phyloP scores from a whole-genome alignment of 1,139 yeast genomes.

The Suhomyces atakaporum region DNA sequence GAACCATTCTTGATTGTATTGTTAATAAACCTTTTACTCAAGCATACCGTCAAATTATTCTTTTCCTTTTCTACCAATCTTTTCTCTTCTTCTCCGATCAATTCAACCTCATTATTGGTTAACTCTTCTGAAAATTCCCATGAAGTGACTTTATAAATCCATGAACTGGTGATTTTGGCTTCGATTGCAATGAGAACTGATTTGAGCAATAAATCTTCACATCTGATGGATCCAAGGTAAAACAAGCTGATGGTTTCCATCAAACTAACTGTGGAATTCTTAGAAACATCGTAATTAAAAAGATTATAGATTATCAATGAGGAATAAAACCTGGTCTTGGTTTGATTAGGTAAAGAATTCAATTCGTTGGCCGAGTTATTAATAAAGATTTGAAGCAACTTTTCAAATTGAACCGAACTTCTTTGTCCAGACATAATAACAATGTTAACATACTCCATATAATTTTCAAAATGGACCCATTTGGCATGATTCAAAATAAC shows the following conservation, averaged over 20 bases:
- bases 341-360: conserved; percentile 26
- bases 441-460: conserved; percentile 46
- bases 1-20: conserved; percentile 41
- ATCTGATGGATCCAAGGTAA: conserved; percentile 62
- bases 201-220: conserved; percentile 65
- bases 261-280: conserved; percentile 47
- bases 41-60: conserved; percentile 51
- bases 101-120: conserved; percentile 42
- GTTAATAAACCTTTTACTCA: conserved; percentile 54
- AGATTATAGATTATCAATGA: conserved; percentile 47
- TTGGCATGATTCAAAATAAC: conserved; percentile 50
- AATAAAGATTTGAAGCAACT: conserved; percentile 63
- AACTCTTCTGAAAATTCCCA: conserved; percentile 65
- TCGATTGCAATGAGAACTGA: conserved; percentile 60
- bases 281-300: conserved; percentile 47
- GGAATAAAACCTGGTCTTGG: conserved; percentile 39
- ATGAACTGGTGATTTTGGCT: conserved; percentile 44
- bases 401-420: conserved; percentile 47
- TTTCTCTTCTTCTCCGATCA: conserved; percentile 36
- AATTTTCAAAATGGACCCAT: conserved; percentile 46
- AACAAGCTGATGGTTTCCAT: conserved; percentile 51
- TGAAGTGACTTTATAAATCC: conserved; percentile 59
- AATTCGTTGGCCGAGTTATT: conserved; percentile 47
- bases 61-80: conserved; percentile 52
- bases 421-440: conserved; percentile 37